Evolutionary conservation across 345 rosid species (phyloP).

Genomic region (Citrus trifoliata): DNA sequence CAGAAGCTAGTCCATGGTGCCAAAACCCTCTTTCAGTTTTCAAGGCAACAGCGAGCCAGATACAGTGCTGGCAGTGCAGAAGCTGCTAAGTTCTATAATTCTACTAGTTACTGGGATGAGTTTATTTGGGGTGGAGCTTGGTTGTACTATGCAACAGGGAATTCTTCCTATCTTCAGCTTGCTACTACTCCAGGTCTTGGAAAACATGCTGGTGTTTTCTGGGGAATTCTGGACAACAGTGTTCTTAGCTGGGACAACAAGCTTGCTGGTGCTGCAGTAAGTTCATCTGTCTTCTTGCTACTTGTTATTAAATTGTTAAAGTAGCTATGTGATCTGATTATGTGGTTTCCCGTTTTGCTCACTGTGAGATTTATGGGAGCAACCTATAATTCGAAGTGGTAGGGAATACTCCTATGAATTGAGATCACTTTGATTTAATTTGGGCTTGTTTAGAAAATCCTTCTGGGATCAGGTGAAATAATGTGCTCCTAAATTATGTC

Average conservation of each 20-base stretch:
- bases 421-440: not conserved
- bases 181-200: slow-evolving; percentile 73
- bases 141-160: slow-evolving; percentile 95
- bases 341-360: not conserved
- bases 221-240: slow-evolving; percentile 86
- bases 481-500: not conserved
- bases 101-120: slow-evolving; percentile 92
- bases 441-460: not conserved
- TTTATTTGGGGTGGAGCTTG: slow-evolving; percentile 94
- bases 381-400: not conserved
- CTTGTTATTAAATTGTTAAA: slow-evolving; percentile 8
- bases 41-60: slow-evolving; percentile 73
- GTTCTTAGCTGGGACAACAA: slow-evolving; percentile 99
- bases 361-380: not conserved
- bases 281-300: slow-evolving; percentile 10
- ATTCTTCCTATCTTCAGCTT: slow-evolving; percentile 63
- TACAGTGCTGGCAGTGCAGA: slow-evolving; percentile 74
- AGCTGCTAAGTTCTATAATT: slow-evolving; percentile 67
- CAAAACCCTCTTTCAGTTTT: slow-evolving; percentile 57
- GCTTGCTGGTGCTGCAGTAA: slow-evolving; percentile 94
- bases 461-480: not conserved
- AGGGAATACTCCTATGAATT: not conserved
- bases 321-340: not conserved
- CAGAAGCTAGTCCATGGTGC: slow-evolving; percentile 96
- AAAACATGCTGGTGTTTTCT: slow-evolving; percentile 89